phyloP scores from a whole-genome alignment of 73 alveolate species.

The Urostyla sp. region DNA sequence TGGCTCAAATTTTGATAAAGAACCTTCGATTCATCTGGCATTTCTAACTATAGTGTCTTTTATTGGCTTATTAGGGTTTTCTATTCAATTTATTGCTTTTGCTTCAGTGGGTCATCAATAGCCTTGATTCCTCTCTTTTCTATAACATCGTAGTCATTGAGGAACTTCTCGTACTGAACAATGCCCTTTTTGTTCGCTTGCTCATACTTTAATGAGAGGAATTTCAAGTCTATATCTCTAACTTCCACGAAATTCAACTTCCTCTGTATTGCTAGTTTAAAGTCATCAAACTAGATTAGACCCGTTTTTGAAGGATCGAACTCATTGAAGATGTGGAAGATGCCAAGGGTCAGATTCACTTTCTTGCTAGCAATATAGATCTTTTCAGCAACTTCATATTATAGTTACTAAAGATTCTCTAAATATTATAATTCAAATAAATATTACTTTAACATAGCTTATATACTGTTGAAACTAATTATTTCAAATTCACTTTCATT shows the following conservation, averaged over 20 bases:
- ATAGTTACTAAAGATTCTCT: conserved; percentile 14
- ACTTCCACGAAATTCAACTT: neutral
- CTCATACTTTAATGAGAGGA: conserved; percentile 6
- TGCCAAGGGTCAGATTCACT: conserved; percentile 12
- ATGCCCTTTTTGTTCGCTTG: neutral
- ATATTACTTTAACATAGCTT: conserved; percentile 31
- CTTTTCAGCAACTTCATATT: neutral
- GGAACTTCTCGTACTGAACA: conserved; percentile 24
- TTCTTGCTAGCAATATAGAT: conserved; percentile 31
- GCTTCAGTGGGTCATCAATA: conserved; percentile 28
- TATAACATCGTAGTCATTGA: conserved; percentile 18
- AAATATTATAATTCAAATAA: too few relatives aligned
- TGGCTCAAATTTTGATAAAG: conserved; percentile 5
- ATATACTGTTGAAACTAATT: conserved; percentile 22
- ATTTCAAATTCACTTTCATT: neutral
- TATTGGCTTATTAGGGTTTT: too few relatives aligned
- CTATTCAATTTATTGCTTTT: conserved; percentile 9
- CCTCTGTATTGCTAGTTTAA: conserved; percentile 11
- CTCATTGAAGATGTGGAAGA: conserved; percentile 2
- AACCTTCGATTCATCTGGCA: too few relatives aligned
- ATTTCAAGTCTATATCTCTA: conserved; percentile 1
- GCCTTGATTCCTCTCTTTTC: conserved; percentile 37
- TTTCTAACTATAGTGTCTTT: too few relatives aligned
- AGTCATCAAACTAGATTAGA: neutral
- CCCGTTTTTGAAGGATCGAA: conserved; percentile 18